A percentile compares a stretch with the other conserved stretches of the same genome.
These are phyloP conservation scores for Sordariomycetes sp. DNA, from an alignment of 2,329 filamentous ascomycete genomes.

Conservation along the genomic window DNA sequence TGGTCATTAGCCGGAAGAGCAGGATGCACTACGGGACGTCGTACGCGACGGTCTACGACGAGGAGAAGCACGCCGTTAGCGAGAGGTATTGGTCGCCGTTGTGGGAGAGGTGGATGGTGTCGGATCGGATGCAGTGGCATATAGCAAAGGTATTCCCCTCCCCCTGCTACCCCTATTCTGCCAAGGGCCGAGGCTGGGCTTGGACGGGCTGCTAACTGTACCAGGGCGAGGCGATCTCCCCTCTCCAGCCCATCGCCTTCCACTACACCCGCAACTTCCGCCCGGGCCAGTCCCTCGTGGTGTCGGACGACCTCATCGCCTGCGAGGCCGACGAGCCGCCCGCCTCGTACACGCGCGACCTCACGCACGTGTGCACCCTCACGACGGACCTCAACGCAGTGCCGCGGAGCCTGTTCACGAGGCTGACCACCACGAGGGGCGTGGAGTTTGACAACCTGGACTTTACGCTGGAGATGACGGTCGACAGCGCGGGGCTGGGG, in stretches of 20 bases:
- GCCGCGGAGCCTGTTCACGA: constrained; percentile 61
- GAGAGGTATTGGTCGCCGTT: constrained; percentile 72
- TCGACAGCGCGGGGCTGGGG: constrained; percentile 64
- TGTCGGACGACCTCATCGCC: constrained; percentile 71
- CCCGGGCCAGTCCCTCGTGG: constrained; percentile 63
- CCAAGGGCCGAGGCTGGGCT: neutral
- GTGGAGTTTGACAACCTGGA: constrained; percentile 76
- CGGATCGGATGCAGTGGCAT: constrained; percentile 77
- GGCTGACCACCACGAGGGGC: constrained; percentile 66
- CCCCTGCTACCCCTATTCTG: neutral
- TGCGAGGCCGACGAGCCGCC: constrained; percentile 61
- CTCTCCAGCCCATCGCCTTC: constrained; percentile 65
- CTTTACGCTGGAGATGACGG: constrained; percentile 74
- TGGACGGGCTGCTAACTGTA: neutral
- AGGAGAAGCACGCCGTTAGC: constrained; percentile 58
- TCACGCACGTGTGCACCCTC: constrained; percentile 67
- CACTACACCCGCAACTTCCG: constrained; percentile 82
- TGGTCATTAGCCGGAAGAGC: constrained; percentile 65
- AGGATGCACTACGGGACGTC: constrained; percentile 72
- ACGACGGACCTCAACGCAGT: constrained; percentile 73
- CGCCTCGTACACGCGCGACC: constrained; percentile 44
- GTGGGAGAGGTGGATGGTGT: constrained; percentile 78
- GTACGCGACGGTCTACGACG: constrained; percentile 73
- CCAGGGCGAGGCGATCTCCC: constrained; percentile 64
- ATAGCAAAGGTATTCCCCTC: constrained; percentile 53